These are phyloP conservation scores for Trifolium subterraneum DNA, from an alignment of 306 rosid species.

Conservation along the genomic window DNA sequence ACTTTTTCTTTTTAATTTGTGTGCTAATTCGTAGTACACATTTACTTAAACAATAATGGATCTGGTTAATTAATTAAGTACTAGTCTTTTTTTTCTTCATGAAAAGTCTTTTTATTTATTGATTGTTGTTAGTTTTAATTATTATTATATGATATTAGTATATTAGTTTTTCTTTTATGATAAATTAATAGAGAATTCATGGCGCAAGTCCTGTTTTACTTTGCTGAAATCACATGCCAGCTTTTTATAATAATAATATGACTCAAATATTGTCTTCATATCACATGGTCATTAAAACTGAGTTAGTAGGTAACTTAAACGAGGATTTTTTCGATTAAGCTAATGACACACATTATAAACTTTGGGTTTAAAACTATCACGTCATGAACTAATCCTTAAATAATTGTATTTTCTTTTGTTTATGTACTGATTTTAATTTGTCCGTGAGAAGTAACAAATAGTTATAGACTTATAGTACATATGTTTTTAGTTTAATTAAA, in stretches of 20 bases:
- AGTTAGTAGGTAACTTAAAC: conserved; percentile 26
- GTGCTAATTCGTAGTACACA: not conserved
- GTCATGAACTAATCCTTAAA: not conserved
- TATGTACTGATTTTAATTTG: no score
- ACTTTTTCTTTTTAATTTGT: not conserved
- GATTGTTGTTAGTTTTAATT: conserved; percentile 13
- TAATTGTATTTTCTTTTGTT: not conserved
- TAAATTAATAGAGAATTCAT: conserved; percentile 19
- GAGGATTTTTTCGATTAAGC: not conserved
- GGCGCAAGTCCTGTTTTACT: not conserved
- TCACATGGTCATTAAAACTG: conserved; percentile 32
- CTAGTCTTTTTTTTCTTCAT: conserved; percentile 26
- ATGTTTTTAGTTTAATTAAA: no score
- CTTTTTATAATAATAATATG: conserved; percentile 12
- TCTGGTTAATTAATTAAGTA: no score
- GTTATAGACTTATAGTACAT: no score
- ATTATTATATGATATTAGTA: not conserved
- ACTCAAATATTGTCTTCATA: not conserved
- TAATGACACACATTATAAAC: not conserved
- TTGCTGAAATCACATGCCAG: conserved; percentile 15
- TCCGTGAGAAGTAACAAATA: no score
- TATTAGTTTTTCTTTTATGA: conserved; percentile 3
- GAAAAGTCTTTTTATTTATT: not conserved
- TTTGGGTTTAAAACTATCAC: conserved; percentile 1
- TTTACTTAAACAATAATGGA: conserved; percentile 12